A percentile compares a stretch with the other conserved stretches of the same genome.
These are phyloP conservation scores for Phyllosticta ampelicida DNA, from an alignment of 2,329 filamentous ascomycete species.

Conservation along the genomic window DNA sequence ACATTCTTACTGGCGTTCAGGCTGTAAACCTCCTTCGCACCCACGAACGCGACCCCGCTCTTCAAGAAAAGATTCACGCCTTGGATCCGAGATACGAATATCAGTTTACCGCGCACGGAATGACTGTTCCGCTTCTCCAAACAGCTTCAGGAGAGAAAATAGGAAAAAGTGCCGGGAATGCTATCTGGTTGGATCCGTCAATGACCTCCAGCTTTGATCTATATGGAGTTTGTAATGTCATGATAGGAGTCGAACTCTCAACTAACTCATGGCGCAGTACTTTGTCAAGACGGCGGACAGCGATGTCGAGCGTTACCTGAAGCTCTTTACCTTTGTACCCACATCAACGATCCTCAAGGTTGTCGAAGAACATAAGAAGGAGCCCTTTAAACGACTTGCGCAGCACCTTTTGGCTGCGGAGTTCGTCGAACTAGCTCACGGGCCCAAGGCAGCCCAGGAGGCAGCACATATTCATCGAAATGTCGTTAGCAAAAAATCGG, in stretches of 20 bases:
- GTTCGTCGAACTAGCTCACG: constrained; percentile 71
- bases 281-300: constrained; percentile 74
- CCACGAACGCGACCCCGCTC: constrained; percentile 31
- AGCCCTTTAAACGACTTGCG: constrained; percentile 63
- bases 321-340: constrained; percentile 83
- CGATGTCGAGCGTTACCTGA: constrained; percentile 71
- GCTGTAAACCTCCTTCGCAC: constrained; percentile 65
- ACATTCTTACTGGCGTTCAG: constrained; percentile 85
- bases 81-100: constrained; percentile 23
- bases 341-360: constrained; percentile 53
- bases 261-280: constrained; percentile 43
- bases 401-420: constrained; percentile 79
- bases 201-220: constrained; percentile 77
- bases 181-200: constrained; percentile 78
- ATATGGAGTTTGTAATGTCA: constrained; percentile 51
- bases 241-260: constrained; percentile 1
- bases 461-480: constrained; percentile 49
- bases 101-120: constrained; percentile 54
- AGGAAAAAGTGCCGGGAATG: constrained; percentile 89
- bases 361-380: constrained; percentile 55
- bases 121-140: constrained; percentile 84
- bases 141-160: constrained; percentile 81
- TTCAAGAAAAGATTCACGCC: constrained; percentile 16
- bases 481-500: constrained; percentile 22
- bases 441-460: constrained; percentile 49